Evolutionary conservation across 768 basidiomycete genomes (phyloP), one percentile per base, ranked within the genome.

Genomic region (Tulasnella sp.): DNA sequence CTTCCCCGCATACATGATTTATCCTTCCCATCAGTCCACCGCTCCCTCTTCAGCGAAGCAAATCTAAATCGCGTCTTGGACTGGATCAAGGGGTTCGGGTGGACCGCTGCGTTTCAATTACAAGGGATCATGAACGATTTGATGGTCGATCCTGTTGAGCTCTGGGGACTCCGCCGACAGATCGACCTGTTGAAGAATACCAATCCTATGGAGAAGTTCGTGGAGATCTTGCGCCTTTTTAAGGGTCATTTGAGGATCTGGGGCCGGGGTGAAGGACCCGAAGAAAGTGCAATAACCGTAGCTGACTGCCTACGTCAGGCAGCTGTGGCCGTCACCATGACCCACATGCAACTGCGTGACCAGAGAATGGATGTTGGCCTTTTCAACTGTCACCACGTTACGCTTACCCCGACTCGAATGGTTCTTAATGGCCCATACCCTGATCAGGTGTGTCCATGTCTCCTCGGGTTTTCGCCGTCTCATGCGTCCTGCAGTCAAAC

Each of bases 381-480:
- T n/a, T 82, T 86, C 62, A 72, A 72, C n/a, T 88, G 84, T 62
- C 80, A 79, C 46, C 84, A 86, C 61, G 78, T 84, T 41, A 85
- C 82, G 0, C 76, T 88, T 39, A 84, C 85, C 0, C 88, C 88
- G 0, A 85, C 83, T 6, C 76, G 83, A n/a, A 70, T 83, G 56
- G 69, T 86, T 11, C 68, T 89, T 7, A 84, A 88, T 69, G 88
- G 88, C 0, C 88, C 88, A 1, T 83, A 79, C 57, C 3, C 48
- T 15, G 60, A 61, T 37, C 50, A 46, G 34, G 49, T 58, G 19
- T 11, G 51, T 41, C 8, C 9, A 7, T 34, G 27, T 5, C 15
- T 21, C 5, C 17, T 2, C 2, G 36, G 3, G 23, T 12, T 25
- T 23, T 15, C 2, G 17, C 3, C 12, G 21, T 14, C 35, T 21